Evolutionary conservation across 2,329 filamentous ascomycete genomes (phyloP), one percentile per base, ranked within the genome.

Genomic region (Aspergillus thermomutatus): DNA sequence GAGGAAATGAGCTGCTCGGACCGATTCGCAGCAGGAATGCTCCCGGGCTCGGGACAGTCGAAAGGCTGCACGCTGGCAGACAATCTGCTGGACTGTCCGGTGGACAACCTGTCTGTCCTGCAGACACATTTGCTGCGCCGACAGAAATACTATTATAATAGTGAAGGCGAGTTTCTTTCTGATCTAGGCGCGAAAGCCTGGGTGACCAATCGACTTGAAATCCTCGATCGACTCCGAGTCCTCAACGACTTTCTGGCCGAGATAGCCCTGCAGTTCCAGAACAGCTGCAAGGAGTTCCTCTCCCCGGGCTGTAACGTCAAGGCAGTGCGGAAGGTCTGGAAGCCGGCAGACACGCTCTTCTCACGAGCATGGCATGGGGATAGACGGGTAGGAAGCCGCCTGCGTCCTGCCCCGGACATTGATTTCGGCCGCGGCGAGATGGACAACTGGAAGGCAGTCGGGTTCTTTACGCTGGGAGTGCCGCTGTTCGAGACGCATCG

Each of bases 1-100:
- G 54, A 55, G 28, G 54, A 55, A 19, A 55, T 55, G 54, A 55
- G 54, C 54, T 55, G 54, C 31, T 55, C 49, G 8, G 54, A 55
- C 17, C 23, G 54, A 23, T 55, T 55, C 23, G 54, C 54, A 3
- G 49, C 28, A 10, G 8, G 4, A 1, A 28, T 28, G 19, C 25
- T 8, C n/a, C 28, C 17, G 10, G 47, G 8, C 41, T 49, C 19
- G 14, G 7, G 4, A 10, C 11, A 7, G 31, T 8, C 11, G 4
- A 4, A 8, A 19, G 3, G 10, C 23, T 55, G 54, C 19, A 34
- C 49, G 5, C 28, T 55, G 28, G 54, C 54, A 21, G 54, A 55
- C 31, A 48, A 55, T 14, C 49, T 55, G 17, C 28, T 55, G 8
- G 53, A 55, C 49, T 55, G 28, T 26, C 54, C 54, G 4, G 27